Conservation (phyloP, 2,329 filamentous ascomycete species). For the Arthroderma sp. region DNA sequence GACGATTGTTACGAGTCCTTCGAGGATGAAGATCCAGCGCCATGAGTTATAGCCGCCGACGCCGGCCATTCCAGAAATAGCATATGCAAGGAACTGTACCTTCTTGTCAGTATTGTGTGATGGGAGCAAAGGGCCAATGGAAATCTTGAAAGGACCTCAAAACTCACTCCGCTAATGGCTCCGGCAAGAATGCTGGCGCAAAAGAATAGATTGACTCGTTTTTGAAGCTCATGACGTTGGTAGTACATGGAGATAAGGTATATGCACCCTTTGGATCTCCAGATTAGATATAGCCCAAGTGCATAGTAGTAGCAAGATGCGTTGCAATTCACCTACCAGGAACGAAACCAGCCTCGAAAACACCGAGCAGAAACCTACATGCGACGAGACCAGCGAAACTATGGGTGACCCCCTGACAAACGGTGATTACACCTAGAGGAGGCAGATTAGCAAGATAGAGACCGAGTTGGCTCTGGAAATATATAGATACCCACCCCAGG, state of each 20-base stretch:
- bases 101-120: background rate
- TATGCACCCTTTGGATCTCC: constrained; percentile 14
- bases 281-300: background rate
- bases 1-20: constrained; percentile 37
- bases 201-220: constrained; percentile 25
- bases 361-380: constrained; percentile 24
- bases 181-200: constrained; percentile 26
- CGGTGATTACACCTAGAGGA: constrained; percentile 25
- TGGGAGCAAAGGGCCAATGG: too few species aligned
- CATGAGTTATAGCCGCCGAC: constrained; percentile 27
- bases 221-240: constrained; percentile 27
- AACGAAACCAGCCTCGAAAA: constrained; percentile 27
- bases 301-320: background rate
- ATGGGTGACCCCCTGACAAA: constrained; percentile 30
- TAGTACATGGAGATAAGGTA: constrained; percentile 25
- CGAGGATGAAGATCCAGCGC: constrained; percentile 39
- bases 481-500: constrained; percentile 15
- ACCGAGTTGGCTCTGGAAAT: too few species aligned
- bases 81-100: constrained; percentile 28
- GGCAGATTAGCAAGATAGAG: background rate
- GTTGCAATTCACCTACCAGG: constrained; percentile 15
- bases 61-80: constrained; percentile 29
- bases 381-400: constrained; percentile 28
- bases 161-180: constrained; percentile 25
- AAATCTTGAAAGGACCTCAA: background rate